Evolutionary conservation across 2,329 filamentous ascomycete species (phyloP), one percentile per base, ranked within the genome.

Genomic region (Diaporthe nobilis): DNA sequence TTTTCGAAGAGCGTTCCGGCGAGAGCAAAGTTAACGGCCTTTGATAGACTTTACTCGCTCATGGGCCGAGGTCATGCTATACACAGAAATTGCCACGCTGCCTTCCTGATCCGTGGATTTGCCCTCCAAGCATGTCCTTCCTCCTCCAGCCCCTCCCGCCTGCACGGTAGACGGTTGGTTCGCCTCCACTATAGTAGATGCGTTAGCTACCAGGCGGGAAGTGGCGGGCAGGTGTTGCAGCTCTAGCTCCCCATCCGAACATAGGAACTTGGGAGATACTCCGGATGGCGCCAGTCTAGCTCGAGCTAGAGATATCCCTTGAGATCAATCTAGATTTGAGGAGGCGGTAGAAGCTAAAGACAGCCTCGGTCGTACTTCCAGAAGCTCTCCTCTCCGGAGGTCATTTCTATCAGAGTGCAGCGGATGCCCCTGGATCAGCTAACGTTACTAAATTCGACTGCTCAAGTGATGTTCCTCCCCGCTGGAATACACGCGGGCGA

Each of bases 301-400:
- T 22, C 15, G 65, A 28, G 34, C 47, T 55, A 70, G 22, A 53
- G 13, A 53, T 15, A 39, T 42, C 1, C 47, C 47, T 13, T 20
- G 15, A 9, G 22, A 7, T 15, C 44, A 70, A 12, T 55, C 47
- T 25, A 55, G 49, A 55, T 39, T 42, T 15, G 15, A 22, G 34
- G 1, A 39, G 37, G 65, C 34, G n/a, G n/a, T 42, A 9, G 65
- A 55, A 42, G n/a, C 49, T 55, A 70, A 55, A 70, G 28, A 20
- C 15, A 28, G 49, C 49, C 49, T 42, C 65, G 65, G 65, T 9
- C 22, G 37, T 42, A 39, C 34, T 55, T 70, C 65, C 47, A 70
- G 47, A 55, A 70, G 13, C 9, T 42, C 34, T 15, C 31, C 22
- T 17, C 31, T 28, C 47, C 65, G 65, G 47, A 51, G 7, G 47